phyloP scores from a whole-genome alignment of 2,329 filamentous ascomycete genomes.

The Diaporthe citrichinensis region DNA sequence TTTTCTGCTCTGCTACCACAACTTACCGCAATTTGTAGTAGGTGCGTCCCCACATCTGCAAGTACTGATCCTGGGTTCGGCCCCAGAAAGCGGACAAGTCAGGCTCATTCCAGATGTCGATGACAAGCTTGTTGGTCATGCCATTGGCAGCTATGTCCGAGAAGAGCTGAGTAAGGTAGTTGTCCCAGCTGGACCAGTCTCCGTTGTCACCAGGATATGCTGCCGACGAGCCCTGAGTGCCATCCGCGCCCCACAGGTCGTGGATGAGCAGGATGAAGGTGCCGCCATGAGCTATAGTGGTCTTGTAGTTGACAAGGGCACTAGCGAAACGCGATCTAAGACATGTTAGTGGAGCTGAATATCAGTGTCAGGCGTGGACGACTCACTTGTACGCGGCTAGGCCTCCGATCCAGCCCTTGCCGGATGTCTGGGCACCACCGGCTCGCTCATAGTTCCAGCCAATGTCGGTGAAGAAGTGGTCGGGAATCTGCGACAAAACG shows the following conservation, averaged over 20 bases:
- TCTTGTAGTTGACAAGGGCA: slow-evolving; percentile 60
- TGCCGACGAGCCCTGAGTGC: slow-evolving; percentile 53
- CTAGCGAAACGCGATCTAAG: slow-evolving; percentile 56
- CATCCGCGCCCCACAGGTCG: slow-evolving; percentile 64
- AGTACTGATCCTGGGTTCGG: slow-evolving; percentile 54
- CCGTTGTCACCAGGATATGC: slow-evolving; percentile 64
- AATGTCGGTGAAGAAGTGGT: slow-evolving; percentile 44
- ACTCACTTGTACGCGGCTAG: slow-evolving; percentile 40
- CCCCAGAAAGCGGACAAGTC: slow-evolving; percentile 56
- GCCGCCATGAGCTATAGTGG: slow-evolving; percentile 57
- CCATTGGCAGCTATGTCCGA: slow-evolving; percentile 53
- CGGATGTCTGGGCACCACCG: slow-evolving; percentile 44
- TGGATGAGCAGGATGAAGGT: slow-evolving; percentile 61
- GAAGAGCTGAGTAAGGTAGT: slow-evolving; percentile 56
- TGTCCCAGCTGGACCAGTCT: slow-evolving; percentile 61
- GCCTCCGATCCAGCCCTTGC: slow-evolving; percentile 43
- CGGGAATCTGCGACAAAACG: slow-evolving; percentile 42
- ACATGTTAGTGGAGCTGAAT: background rate
- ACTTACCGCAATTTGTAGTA: slow-evolving; percentile 51
- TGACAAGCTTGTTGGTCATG: slow-evolving; percentile 54
- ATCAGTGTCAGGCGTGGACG: background rate
- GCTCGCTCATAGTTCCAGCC: slow-evolving; percentile 45
- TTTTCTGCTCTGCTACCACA: background rate
- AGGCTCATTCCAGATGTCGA: slow-evolving; percentile 70
- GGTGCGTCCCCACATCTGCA: slow-evolving; percentile 53